Conservation (phyloP, 768 basidiomycete species). For the Trichaptum fuscoviolaceum region DNA sequence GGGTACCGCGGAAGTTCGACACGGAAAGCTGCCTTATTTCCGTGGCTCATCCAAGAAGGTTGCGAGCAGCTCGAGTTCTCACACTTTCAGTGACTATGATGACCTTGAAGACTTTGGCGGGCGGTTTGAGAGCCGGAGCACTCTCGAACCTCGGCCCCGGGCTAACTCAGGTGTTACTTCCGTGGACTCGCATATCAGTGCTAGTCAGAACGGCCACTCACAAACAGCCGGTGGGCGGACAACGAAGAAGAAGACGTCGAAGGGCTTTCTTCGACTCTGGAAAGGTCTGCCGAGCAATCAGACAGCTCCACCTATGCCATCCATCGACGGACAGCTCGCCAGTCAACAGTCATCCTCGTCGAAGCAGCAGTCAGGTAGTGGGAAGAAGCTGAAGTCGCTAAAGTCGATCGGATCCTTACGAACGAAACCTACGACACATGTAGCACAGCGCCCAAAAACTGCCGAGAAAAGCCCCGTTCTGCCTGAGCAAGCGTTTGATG, state of each 20-base stretch:
- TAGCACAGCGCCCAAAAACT: constrained; percentile 32
- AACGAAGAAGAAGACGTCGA: constrained; percentile 55
- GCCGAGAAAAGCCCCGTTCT: constrained; percentile 40
- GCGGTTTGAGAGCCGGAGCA: constrained; percentile 77
- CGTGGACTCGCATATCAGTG: constrained; percentile 17
- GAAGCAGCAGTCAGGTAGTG: constrained; percentile 25
- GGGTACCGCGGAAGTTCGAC: constrained; percentile 14
- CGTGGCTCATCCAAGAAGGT: constrained; percentile 34
- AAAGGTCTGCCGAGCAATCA: constrained; percentile 43
- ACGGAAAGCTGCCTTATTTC: constrained; percentile 35
- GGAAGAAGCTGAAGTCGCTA: constrained; percentile 63
- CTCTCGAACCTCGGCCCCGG: constrained; percentile 41
- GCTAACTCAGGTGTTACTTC: constrained; percentile 3
- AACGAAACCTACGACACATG: constrained; percentile 25
- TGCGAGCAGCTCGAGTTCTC: constrained; percentile 53
- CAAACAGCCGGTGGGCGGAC: constrained; percentile 16
- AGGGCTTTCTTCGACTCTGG: constrained; percentile 60
- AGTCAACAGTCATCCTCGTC: not conserved
- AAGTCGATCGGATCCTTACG: constrained; percentile 74
- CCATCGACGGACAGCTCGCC: constrained; percentile 25
- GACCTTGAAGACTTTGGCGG: constrained; percentile 85
- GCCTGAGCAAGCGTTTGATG: constrained; percentile 51
- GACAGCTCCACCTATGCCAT: constrained; percentile 37
- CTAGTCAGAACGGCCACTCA: constrained; percentile 24
- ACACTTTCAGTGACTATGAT: constrained; percentile 80